Base-by-base conservation (phyloP, 2,329 filamentous ascomycete species). In the Macrophomina tecta region DNA sequence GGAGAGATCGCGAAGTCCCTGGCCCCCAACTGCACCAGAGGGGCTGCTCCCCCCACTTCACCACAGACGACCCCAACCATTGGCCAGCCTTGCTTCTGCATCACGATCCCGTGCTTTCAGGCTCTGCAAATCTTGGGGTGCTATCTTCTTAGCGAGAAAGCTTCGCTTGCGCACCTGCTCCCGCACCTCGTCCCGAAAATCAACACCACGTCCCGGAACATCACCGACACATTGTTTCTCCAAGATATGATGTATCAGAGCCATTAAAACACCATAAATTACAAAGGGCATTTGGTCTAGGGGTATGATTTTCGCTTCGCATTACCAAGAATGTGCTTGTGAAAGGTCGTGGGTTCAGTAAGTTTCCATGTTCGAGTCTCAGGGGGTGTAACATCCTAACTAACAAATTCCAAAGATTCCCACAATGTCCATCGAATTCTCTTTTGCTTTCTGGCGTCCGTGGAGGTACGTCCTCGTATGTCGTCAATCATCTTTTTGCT, bases 301-400 rank as follows among this genome's bases (percentile, higher is more conserved):
- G 75, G 76, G 75, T 77, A 77, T 79, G 74, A 78, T 75, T 73
- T 76, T 76, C 75, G 70, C 73, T 78, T 78, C 76, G 77, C 76
- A 78, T 71, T 36, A 65, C 55, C n/a, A 32, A 38, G 46, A 56
- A 69, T 63, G 49, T 60, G 42, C 48, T 48, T 79, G 74, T 73
- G 77, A 76, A 77, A 77, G 77, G 77, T 79, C 77, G 71, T 71
- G 77, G 77, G 77, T 79, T 79, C 77, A 45, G 42, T 45, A 45
- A 45, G 42, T 45, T 45, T 45, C 42, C 16, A 5, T 5, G 42
- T 45, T 45, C 42, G 42, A 45, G 42, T 14, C 42, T 14, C 16
- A 45, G 42, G 42, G 42, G 42, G 2, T 45, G 42, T 16, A 45
- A 45, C 5, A 45, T 16, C 5, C 2, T 45, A 1, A 45, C 42